Evolutionary conservation across 148 eudicot genomes (phyloP).

Genomic region (Agrostemma githago): DNA sequence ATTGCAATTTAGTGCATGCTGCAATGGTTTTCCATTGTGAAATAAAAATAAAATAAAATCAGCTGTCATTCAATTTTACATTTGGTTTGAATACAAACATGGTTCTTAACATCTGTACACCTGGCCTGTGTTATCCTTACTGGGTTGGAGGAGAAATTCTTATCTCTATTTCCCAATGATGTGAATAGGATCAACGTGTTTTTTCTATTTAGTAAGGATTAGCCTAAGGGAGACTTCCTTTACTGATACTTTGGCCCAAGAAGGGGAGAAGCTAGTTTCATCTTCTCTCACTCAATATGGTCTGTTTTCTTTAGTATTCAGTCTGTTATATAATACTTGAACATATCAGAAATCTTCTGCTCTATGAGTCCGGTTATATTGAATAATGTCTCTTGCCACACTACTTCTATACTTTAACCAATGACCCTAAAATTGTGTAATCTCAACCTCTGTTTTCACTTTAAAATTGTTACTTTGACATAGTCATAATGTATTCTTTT

Average conservation of each 20-base stretch:
- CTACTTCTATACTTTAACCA: background rate
- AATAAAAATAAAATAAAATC: too few relatives aligned
- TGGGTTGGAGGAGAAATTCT: too few relatives aligned
- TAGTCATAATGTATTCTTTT: background rate
- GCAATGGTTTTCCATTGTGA: background rate
- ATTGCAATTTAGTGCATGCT: background rate
- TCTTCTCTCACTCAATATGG: background rate
- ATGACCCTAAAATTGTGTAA: background rate
- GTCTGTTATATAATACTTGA: background rate
- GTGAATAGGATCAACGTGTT: background rate
- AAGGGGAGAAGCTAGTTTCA: background rate
- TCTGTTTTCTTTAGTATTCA: background rate
- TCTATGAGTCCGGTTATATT: background rate
- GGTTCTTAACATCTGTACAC: background rate
- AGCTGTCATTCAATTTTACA: background rate
- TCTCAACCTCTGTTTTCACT: background rate
- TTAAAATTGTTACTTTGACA: background rate
- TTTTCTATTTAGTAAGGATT: constrained; percentile 4
- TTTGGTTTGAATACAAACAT: background rate
- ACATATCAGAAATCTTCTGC: background rate
- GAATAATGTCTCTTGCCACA: background rate
- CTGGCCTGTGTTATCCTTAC: background rate
- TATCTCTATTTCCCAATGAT: background rate
- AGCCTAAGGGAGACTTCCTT: background rate
- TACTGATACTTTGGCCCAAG: background rate